phyloP scores from a whole-genome alignment of 108 stramenopile genomes.

The Nitzschia sp. region DNA sequence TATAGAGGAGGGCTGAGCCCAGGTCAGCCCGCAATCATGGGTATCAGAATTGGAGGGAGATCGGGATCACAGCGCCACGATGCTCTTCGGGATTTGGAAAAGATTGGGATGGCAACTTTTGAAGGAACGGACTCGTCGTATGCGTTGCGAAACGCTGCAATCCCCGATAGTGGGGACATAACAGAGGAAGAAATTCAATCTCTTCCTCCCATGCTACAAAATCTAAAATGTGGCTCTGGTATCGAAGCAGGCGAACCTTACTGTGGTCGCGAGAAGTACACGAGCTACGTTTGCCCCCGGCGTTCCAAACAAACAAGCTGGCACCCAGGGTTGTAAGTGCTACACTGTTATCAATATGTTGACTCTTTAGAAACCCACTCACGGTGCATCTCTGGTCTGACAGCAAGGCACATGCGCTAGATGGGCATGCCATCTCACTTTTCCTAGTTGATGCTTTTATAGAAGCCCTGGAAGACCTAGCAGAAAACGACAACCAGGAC shows the following conservation, averaged over 20 bases:
- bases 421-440: conserved; percentile 43
- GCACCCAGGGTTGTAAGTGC: conserved; percentile 59
- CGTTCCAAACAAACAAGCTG: conserved; percentile 34
- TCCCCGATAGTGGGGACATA: conserved; percentile 38
- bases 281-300: conserved; percentile 18
- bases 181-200: conserved; percentile 29
- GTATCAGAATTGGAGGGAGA: background rate
- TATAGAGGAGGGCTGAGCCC: conserved; percentile 32
- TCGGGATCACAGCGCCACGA: background rate
- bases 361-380: background rate
- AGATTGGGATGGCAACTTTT: conserved; percentile 37
- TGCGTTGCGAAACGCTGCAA: conserved; percentile 6
- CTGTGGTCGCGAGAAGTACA: conserved; percentile 41
- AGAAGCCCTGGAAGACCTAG: conserved; percentile 24
- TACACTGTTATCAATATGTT: background rate
- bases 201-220: conserved; percentile 38
- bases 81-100: conserved; percentile 15
- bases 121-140: background rate
- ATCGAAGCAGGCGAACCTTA: conserved; percentile 52
- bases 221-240: conserved; percentile 34
- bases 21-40: conserved; percentile 39
- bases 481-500: background rate
- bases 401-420: conserved; percentile 42
- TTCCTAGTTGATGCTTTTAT: conserved; percentile 38
- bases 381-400: no score